These are phyloP conservation scores for Pythium scleroteichum DNA, from an alignment of 352 stramenopile genomes.

Conservation along the genomic window DNA sequence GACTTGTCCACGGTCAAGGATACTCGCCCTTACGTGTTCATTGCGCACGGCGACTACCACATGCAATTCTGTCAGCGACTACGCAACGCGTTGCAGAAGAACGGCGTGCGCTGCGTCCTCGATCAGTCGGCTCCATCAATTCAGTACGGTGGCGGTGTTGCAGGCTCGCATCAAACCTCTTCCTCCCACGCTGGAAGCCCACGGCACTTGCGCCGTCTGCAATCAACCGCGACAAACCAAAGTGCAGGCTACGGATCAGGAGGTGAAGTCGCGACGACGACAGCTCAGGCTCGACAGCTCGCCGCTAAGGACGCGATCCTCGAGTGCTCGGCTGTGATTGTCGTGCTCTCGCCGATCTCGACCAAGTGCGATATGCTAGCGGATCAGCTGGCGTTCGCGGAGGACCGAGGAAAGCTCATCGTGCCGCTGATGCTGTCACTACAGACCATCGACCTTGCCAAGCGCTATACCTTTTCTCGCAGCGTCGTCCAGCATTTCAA, in stretches of 20 bases:
- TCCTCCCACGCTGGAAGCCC: constrained; percentile 9
- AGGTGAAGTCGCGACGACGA: constrained; percentile 24
- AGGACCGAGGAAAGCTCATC: constrained; percentile 74
- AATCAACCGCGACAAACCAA: constrained; percentile 24
- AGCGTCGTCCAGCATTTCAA: constrained; percentile 82
- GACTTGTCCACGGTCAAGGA: background rate
- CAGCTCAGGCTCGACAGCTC: constrained; percentile 63
- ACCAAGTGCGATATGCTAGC: constrained; percentile 66
- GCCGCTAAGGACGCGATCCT: constrained; percentile 77
- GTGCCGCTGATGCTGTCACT: constrained; percentile 74
- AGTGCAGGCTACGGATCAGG: constrained; percentile 24
- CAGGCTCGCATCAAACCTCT: constrained; percentile 1
- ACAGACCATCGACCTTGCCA: constrained; percentile 69
- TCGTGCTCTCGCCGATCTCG: constrained; percentile 71
- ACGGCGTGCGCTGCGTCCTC: constrained; percentile 58
- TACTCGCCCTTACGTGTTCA: constrained; percentile 55
- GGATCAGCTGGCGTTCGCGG: constrained; percentile 80
- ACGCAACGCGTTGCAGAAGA: constrained; percentile 54
- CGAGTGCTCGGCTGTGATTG: constrained; percentile 61
- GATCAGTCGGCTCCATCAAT: constrained; percentile 54
- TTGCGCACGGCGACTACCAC: constrained; percentile 77
- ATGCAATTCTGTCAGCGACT: constrained; percentile 60
- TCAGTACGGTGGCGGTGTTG: constrained; percentile 36
- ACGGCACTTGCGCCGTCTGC: constrained; percentile 5
- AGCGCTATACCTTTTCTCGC: constrained; percentile 80